Evolutionary conservation across 805 yeast species (phyloP), one percentile per base, ranked within the genome.

Genomic region (Saccharomycopsis oosterbeekiorum): DNA sequence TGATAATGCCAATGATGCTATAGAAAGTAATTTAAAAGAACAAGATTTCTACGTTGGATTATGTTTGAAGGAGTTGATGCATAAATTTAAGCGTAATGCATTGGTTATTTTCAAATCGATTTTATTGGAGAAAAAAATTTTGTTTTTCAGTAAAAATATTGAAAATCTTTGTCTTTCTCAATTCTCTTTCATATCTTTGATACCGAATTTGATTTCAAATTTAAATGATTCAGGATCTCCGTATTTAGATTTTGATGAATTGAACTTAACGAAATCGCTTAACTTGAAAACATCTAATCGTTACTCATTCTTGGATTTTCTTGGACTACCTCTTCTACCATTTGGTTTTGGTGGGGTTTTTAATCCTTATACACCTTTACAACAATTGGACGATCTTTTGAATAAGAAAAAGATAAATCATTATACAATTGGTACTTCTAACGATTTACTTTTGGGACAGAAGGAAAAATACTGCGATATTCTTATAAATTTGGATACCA

Each of bases 301-400:
- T 58, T 78, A 80, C 64, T 88, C 97, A 0, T 78, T 92, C 70
- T 74, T 93, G 47, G 75, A 81, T 40, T 94, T 89, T 70, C 80
- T 90, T 69, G 99, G 98, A 0, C 76, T 94, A 39, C 99, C 99
- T 0, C 75, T 94, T 57, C 92, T 87, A 67, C 72, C 91, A 1
- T 94, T 94, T 73, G 90, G 90, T 57, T 81, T 83, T 66, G 96
- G 96, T 54, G 91, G 96, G 1, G 79, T 93, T 63, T 92, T 96
- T 78, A 86, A 87, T 67, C 98, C 99, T 1, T 94, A 93, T 73
- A 79, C 92, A n/a, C 96, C 98, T 0, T 75, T 94, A 60, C 99
- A 93, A 71, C 98, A 93, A 69, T 75, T 93, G 60, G 88, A 87
- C 59, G 91, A 88, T 66, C 76, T 94, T 59, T 77, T 76, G 39